Evolutionary conservation across 768 basidiomycete genomes (phyloP), one percentile per base, ranked within the genome.

Genomic region (Naganishia antarctica): DNA sequence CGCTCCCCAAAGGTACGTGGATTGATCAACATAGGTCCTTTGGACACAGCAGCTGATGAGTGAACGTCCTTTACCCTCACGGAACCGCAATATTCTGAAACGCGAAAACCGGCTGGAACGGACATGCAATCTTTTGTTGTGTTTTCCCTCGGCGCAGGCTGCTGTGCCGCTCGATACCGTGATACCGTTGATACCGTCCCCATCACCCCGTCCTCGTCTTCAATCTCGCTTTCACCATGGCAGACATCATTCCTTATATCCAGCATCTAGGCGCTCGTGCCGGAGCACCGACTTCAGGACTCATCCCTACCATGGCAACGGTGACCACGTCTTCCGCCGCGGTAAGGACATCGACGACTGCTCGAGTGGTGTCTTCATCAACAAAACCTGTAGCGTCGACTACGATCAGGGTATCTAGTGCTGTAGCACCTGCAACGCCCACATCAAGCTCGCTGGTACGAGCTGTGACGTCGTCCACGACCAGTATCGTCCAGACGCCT

Each of bases 281-380:
- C 50, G 50, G 53, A 40, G 53, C 53, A 57, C 53, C 53, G 18
- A 57, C 53, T 8, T 21, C 53, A 40, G 53, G 53, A 40, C 37
- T 57, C 32, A 26, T 57, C 6, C 53, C 4, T 9, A 41, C 21
- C 53, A 57, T 57, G 53, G 37, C 53, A n/a, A 34, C 26, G 15
- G 4, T 34, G 34, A 57, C 21, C 37, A 57, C 53, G 31, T 40
- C 53, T 40, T 16, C 34, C 4, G 23, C 53, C 9, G 37, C 53
- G 21, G 53, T 40, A n/a, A 34, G 34, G 13, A 37, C 37, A 57
- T n/a, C 34, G 53, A 18, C 32, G n/a, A n/a, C n/a, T n/a, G n/a
- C n/a, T 34, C 13, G 28, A 1, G 50, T 51, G 5, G 53, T 57
- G 23, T 40, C 53, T 11, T 37, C 53, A 5, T 57, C 37, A 37